Conservation (phyloP, 768 basidiomycete genomes). For the Tricholoma bakamatsutake region DNA sequence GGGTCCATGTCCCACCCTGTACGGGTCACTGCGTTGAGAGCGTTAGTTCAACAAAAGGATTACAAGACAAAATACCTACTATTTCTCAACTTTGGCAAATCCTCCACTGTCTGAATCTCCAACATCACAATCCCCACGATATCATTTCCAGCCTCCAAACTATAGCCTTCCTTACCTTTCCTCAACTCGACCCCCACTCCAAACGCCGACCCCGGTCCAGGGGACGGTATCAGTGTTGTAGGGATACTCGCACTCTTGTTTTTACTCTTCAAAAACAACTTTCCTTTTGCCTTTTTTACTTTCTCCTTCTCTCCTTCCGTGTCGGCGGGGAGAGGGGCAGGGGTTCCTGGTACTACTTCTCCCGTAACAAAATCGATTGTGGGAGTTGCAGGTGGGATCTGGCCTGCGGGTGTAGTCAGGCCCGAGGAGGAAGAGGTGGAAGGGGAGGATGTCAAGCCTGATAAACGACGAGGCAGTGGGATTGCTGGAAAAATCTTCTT, state of each 20-base stretch:
- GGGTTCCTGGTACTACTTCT: constrained; percentile 5
- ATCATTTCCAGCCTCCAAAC: constrained; percentile 69
- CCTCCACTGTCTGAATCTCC: constrained; percentile 79
- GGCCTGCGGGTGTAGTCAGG: background rate
- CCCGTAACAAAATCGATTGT: constrained; percentile 3
- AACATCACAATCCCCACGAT: constrained; percentile 93
- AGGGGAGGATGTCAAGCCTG: background rate
- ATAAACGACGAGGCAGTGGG: constrained; percentile 4
- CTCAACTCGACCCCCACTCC: constrained; percentile 5
- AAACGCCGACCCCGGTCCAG: background rate
- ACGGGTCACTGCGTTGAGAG: constrained; percentile 56
- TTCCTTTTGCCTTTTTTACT: background rate
- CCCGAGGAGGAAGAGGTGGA: background rate
- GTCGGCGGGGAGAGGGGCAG: constrained; percentile 2
- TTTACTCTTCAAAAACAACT: background rate
- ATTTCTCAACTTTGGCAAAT: constrained; percentile 82
- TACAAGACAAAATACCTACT: constrained; percentile 44
- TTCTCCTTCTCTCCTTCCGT: constrained; percentile 5
- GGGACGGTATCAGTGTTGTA: background rate
- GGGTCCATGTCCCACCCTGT: constrained; percentile 97
- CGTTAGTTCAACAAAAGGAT: background rate
- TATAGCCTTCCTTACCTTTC: constrained; percentile 28
- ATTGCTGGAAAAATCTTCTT: constrained; percentile 5
- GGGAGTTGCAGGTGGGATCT: background rate
- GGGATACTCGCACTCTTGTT: background rate